Evolutionary conservation across 2,329 filamentous ascomycete species (phyloP).

Genomic region (Stromatinia cepivora): DNA sequence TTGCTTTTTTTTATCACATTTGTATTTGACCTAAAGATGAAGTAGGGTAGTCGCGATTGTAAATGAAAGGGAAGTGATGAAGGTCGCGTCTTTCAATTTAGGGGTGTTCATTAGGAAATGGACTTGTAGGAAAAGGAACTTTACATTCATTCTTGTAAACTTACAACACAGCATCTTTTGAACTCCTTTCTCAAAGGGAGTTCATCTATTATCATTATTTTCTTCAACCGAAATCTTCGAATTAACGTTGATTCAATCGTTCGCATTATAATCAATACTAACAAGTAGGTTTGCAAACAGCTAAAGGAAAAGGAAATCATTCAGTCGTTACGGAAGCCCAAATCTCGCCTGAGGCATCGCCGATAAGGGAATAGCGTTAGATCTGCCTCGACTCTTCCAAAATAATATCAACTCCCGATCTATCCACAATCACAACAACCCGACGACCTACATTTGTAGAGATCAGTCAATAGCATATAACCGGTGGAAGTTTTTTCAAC

Average conservation of each 20-base stretch:
- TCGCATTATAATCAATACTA: background rate
- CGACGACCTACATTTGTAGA: conserved; percentile 15
- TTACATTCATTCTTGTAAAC: background rate
- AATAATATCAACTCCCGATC: conserved; percentile 16
- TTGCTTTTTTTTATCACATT: background rate
- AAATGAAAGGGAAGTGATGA: conserved; percentile 8
- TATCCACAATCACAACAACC: conserved; percentile 14
- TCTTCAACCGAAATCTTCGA: background rate
- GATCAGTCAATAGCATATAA: conserved; percentile 11
- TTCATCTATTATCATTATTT: background rate
- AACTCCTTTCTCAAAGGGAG: too few relatives aligned
- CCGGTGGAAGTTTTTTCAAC: background rate
- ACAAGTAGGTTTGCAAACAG: background rate
- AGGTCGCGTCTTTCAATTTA: conserved; percentile 31
- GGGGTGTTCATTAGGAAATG: background rate
- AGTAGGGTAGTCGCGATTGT: conserved; percentile 15
- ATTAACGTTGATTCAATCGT: background rate
- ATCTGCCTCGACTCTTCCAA: conserved; percentile 22
- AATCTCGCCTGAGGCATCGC: conserved; percentile 11
- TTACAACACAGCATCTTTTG: background rate
- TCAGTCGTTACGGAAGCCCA: conserved; percentile 1
- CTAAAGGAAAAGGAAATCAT: background rate
- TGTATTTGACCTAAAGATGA: conserved; percentile 3
- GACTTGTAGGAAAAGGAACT: background rate
- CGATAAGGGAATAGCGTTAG: conserved; percentile 25